Evolutionary conservation across 2,329 filamentous ascomycete genomes (phyloP).

Genomic region (Volutella citrinella): DNA sequence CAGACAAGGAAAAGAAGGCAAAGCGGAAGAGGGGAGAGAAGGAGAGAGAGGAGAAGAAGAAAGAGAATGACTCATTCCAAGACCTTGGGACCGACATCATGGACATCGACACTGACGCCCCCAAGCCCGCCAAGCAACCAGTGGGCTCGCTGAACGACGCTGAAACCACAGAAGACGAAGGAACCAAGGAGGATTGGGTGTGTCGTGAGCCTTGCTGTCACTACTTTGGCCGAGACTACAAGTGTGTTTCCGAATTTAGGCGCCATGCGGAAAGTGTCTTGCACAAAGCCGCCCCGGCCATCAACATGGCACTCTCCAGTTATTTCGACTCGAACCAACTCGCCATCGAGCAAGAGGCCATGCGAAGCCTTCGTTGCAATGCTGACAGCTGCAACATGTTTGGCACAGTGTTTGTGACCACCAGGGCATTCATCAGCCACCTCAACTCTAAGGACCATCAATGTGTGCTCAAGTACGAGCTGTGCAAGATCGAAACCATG

Average conservation of each 20-base stretch:
- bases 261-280: conserved; percentile 11
- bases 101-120: not conserved
- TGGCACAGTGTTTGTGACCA: conserved; percentile 7
- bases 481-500: no score
- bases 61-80: not conserved
- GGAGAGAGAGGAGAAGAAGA: not conserved
- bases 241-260: conserved; percentile 12
- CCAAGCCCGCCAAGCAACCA: no score
- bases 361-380: conserved; percentile 15
- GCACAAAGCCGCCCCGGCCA: conserved; percentile 10
- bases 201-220: conserved; percentile 19
- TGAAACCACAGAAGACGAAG: no score
- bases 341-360: conserved; percentile 15
- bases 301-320: conserved; percentile 6
- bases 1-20: not conserved
- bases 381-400: conserved; percentile 7
- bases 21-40: not conserved
- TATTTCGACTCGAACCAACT: not conserved
- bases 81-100: not conserved
- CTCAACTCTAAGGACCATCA: conserved; percentile 8
- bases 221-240: conserved; percentile 13
- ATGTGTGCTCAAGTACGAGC: not conserved
- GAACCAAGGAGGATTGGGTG: no score
- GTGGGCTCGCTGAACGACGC: no score
- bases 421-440: conserved; percentile 11